Evolutionary conservation across 495 filamentous ascomycete genomes (phyloP), one percentile per base, ranked within the genome.

Genomic region (Penicillium flavigenum): DNA sequence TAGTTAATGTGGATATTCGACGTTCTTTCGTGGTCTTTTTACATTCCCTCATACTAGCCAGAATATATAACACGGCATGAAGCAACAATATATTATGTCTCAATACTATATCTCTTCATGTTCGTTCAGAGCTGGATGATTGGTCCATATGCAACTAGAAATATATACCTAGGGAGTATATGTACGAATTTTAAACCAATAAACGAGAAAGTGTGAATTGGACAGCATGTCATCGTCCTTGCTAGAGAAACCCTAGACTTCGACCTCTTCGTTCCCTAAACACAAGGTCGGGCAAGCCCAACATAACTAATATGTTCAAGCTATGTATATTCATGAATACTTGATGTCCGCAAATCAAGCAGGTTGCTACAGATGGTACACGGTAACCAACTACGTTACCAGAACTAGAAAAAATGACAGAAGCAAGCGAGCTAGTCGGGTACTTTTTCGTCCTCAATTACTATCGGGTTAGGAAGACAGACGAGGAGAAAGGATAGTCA

Each of bases 391-490:
- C n/a, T 29, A 44, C 42, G 31, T n/a, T 29, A 10, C 8, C 26
- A 19, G 26, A n/a, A 31, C 9, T 7, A 24, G 43, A 32, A 20
- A 3, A 27, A 19, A 26, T 5, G 20, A 47, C 8, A 36, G 19
- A 26, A 54, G 32, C 34, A 51, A 49, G 31, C 11, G 14, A 47
- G 26, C 29, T 39, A 29, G 43, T 26, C 44, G 64, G 59, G 65
- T 71, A 69, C 66, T 71, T 73, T 69, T 73, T 71, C 65, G 64
- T 71, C 72, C 63, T 73, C 64, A 68, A 71, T 66, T 60, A 73
- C 68, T 71, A 70, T 65, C 68, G 61, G 64, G 26, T 63, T 72
- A 70, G 64, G 68, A 71, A 64, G 61, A 62, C 51, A 51, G 49
- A 29, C 49, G 63, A 63, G 62, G 62, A 63, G 59, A 68, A 65